Evolutionary conservation across 2,329 filamentous ascomycete species (phyloP), one percentile per base, ranked within the genome.

Genomic region (Cladosporium velox): DNA sequence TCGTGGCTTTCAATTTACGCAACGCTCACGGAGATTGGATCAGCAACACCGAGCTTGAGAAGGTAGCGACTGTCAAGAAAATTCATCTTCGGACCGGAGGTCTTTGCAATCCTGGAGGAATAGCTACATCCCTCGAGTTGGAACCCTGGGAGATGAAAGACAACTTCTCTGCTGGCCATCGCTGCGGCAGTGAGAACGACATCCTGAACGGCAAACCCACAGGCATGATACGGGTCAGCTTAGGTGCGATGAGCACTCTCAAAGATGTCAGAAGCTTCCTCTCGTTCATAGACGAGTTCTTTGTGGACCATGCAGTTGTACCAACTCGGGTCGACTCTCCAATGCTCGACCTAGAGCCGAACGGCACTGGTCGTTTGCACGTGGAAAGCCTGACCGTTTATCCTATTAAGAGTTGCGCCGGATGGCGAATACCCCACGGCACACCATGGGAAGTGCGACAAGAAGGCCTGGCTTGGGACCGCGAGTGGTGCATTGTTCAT

Each of bases 401-500:
- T 74, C 95, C 95, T 0, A 93, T 99, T 74, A 99, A 99, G 78
- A 97, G 93, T 75, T 98, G 95, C 73, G 91, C 88, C 18, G 91
- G 91, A 0, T 96, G 90, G 76, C 81, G 82, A 41, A 83, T 98
- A 34, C 90, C 92, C 1, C 68, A 79, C 0, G 84, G 82, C 2
- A 80, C 80, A 8, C 75, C 83, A 15, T 99, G 95, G 95, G 88
- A 91, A 72, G 84, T 98, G 24, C 87, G 86, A 65, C 83, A 86
- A 8, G 93, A 97, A 79, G 95, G 95, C 0, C 82, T 99, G 2
- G 90, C 89, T 10, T 98, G 94, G 93, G 95, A 99, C 77, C 86
- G 95, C 68, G 94, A 98, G 80, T 99, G 95, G 94, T 98, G 94
- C 78, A 82, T 99, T 24, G 84, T 99, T 15, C 93, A 97, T 75